Percentiles rank a stretch among this genome's conserved stretches.
phyloP scores from a whole-genome alignment of 805 yeast species.

The Suhomyces sp. region DNA sequence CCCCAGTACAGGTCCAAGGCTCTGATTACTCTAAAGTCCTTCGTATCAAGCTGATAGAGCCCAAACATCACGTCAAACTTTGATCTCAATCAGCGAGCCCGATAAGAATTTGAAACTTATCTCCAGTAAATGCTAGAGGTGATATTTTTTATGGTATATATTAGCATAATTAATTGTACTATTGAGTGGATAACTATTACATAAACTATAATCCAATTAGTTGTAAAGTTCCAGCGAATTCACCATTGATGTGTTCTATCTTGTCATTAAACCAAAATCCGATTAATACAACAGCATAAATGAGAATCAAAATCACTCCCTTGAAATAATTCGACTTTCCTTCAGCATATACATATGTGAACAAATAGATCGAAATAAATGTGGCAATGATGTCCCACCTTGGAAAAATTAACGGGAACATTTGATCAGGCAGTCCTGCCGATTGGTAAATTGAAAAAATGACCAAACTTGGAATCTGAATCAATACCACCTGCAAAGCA shows the following conservation, averaged over 20 bases:
- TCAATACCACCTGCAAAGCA: constrained; percentile 89
- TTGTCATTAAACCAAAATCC: constrained; percentile 73
- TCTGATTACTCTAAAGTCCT: no score
- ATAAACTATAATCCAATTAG: background rate
- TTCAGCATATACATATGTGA: constrained; percentile 92
- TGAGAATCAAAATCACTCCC: constrained; percentile 80
- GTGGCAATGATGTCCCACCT: constrained; percentile 92
- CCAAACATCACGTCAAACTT: no score
- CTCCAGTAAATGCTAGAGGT: no score
- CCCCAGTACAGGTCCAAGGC: no score
- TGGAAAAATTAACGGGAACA: constrained; percentile 86
- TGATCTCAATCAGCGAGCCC: no score
- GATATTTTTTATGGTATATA: background rate
- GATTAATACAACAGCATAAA: constrained; percentile 68
- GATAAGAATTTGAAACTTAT: no score
- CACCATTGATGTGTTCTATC: constrained; percentile 31
- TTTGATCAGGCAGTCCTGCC: constrained; percentile 38
- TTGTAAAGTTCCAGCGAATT: constrained; percentile 8
- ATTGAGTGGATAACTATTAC: background rate
- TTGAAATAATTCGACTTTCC: constrained; percentile 96
- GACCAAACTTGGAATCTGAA: constrained; percentile 90
- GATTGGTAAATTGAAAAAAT: constrained; percentile 59
- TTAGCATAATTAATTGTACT: background rate
- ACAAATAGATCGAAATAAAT: constrained; percentile 79
- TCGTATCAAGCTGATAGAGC: no score